Conservation (phyloP, 2,329 filamentous ascomycete species). For the Aspergillus amoenus region DNA sequence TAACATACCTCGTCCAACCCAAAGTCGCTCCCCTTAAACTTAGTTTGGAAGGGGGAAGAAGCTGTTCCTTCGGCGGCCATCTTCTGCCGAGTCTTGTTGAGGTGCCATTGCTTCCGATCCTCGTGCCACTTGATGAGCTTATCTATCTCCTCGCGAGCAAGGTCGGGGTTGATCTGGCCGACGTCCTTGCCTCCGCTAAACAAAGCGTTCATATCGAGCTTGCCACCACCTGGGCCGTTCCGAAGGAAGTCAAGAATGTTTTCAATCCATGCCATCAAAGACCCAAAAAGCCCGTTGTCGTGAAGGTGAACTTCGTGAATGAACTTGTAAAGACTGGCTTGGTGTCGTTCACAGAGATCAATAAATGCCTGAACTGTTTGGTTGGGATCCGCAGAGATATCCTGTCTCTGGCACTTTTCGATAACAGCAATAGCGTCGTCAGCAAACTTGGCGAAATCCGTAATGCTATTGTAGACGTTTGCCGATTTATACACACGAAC, state of each 20-base stretch:
- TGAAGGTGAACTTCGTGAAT: conserved; percentile 97
- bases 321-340: conserved; percentile 98
- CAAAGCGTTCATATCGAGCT: conserved; percentile 89
- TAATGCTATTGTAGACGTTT: conserved; percentile 96
- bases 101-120: conserved; percentile 94
- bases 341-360: conserved; percentile 89
- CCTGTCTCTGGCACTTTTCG: conserved; percentile 66
- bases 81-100: conserved; percentile 96
- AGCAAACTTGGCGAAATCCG: conserved; percentile 89
- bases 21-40: conserved; percentile 81
- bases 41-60: conserved; percentile 53
- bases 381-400: conserved; percentile 92
- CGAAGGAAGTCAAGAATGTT: conserved; percentile 90
- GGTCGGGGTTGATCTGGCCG: conserved; percentile 66
- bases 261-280: conserved; percentile 97
- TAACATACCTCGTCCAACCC: conserved; percentile 71
- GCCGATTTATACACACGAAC: conserved; percentile 98
- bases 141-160: conserved; percentile 78
- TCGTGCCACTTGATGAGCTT: conserved; percentile 89
- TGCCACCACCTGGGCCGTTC: conserved; percentile 78
- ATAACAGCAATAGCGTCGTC: conserved; percentile 88
- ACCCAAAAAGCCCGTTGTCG: conserved; percentile 93
- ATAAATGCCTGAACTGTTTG: conserved; percentile 98
- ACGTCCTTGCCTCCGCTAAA: conserved; percentile 76
- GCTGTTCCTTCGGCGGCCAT: conserved; percentile 80